Evolutionary conservation across 2,329 filamentous ascomycete genomes (phyloP).

Genomic region (Botryotinia convoluta): DNA sequence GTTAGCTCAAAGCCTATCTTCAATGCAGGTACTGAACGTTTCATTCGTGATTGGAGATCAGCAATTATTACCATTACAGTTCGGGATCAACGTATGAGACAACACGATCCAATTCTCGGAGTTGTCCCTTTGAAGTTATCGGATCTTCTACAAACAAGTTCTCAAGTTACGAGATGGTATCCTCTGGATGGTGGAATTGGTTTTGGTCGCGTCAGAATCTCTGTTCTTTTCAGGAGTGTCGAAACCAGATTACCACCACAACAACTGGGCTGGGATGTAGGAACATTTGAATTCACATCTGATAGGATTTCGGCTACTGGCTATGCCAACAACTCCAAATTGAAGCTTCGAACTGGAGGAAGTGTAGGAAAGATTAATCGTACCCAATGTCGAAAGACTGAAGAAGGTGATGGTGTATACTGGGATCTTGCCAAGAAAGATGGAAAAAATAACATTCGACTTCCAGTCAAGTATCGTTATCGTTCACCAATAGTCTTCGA

Average conservation of each 20-base stretch:
- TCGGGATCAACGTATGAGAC: conserved; percentile 80
- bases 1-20: conserved; percentile 94
- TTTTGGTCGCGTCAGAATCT: conserved; percentile 85
- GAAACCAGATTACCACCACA: conserved; percentile 81
- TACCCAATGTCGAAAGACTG: conserved; percentile 56
- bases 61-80: conserved; percentile 83
- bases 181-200: conserved; percentile 93
- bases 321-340: conserved; percentile 62
- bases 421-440: conserved; percentile 55
- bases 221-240: conserved; percentile 83
- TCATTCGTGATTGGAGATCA: conserved; percentile 90
- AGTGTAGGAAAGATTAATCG: conserved; percentile 70
- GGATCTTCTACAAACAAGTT: conserved; percentile 82
- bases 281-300: conserved; percentile 84
- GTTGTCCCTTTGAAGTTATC: conserved; percentile 85
- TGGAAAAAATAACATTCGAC: conserved; percentile 55
- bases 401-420: conserved; percentile 58
- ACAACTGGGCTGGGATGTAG: conserved; percentile 91
- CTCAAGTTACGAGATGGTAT: conserved; percentile 84
- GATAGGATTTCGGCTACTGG: conserved; percentile 61
- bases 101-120: conserved; percentile 93
- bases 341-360: conserved; percentile 83
- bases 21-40: conserved; percentile 92
- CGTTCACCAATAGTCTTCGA: conserved; percentile 88
- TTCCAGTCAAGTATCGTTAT: conserved; percentile 89